Percentiles rank a stretch among this genome's conserved stretches.
Conservation (phyloP, 768 basidiomycete genomes). For the Dentipellis fragilis region DNA sequence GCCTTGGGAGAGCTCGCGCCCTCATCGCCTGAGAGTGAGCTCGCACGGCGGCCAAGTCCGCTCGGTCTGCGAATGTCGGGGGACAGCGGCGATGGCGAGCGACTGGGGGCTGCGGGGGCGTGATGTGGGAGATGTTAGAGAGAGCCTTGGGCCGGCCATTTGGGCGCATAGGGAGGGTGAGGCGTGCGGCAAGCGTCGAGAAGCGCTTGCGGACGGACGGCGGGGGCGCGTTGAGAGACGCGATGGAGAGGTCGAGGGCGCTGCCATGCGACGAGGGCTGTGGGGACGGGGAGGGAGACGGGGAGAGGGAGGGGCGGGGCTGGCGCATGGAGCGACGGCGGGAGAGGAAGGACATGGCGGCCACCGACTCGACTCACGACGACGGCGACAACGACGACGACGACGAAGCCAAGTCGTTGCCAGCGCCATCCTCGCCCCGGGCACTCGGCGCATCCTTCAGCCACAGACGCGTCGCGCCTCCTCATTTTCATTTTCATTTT, state of each 20-base stretch:
- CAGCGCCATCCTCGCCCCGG: too few relatives aligned
- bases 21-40: conserved; percentile 1
- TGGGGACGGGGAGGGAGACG: neutral
- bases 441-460: too few relatives aligned
- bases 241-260: neutral
- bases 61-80: conserved; percentile 15
- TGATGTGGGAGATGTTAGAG: neutral
- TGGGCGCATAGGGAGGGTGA: neutral
- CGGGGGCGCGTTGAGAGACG: too few relatives aligned
- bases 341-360: conserved; percentile 1
- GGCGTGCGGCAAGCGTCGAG: neutral
- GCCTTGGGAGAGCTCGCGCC: neutral
- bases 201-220: conserved; percentile 1
- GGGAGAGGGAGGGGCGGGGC: neutral
- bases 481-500: too few relatives aligned
- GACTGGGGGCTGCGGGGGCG: conserved; percentile 3
- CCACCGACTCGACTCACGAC: too few relatives aligned
- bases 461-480: too few relatives aligned
- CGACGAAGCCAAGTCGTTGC: too few relatives aligned
- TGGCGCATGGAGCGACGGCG: neutral
- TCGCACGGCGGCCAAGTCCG: conserved; percentile 15
- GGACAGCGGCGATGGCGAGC: conserved; percentile 12
- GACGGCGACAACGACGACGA: too few relatives aligned
- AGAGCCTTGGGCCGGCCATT: neutral
- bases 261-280: neutral